Base-by-base conservation (phyloP, 2,329 filamentous ascomycete species). In the Xylaria hypoxylon region DNA sequence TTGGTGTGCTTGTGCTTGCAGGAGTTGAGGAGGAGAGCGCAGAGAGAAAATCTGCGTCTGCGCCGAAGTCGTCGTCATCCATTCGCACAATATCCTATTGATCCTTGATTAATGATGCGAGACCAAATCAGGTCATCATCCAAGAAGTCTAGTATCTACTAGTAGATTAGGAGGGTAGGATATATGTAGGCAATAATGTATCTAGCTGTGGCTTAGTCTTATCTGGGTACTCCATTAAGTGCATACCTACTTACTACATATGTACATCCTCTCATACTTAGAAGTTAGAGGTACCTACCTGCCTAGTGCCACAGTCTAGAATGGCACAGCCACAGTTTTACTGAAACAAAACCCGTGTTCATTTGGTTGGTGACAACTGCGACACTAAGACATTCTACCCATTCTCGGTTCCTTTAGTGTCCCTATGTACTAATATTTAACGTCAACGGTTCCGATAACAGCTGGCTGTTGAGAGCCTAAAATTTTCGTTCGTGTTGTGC, bases 11-110 rank as follows among this genome's bases (percentile, higher is more conserved):
- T 35, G 62, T 67, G 33, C 60, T 69, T 38, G 24, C 66, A 35
- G 73, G 61, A 35, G 74, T 62, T 50, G 72, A 75, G 59, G 76
- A 76, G 45, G 74, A 77, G 40, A 79, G 71, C 40, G 79, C 74
- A 44, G 77, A 76, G 48, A 80, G 74, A 53, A 83, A 81, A 51
- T 80, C 82, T 51, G 78, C 75, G 71, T 84, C 79, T 55, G 83
- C 82, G 7, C 77, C 82, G 65, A 81, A 84, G 33, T 84, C 82
- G 58, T 84, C 82, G 56, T 82, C 81, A 55, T 77, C 76, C 75
- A 75, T 79, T 72, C 10, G 76, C 50, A 38, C n/a, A 60, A 28
- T 7, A 8, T 52, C 26, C 15, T 22, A n/a, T 35, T 33, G 5
- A 10, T 19, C 22, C 15, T 45, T 38, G n/a, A 38, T 38, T 38